Percentiles rank a stretch among this genome's conserved stretches.
phyloP scores from a whole-genome alignment of 2,329 filamentous ascomycete species.

The Claviceps lovelessii region DNA sequence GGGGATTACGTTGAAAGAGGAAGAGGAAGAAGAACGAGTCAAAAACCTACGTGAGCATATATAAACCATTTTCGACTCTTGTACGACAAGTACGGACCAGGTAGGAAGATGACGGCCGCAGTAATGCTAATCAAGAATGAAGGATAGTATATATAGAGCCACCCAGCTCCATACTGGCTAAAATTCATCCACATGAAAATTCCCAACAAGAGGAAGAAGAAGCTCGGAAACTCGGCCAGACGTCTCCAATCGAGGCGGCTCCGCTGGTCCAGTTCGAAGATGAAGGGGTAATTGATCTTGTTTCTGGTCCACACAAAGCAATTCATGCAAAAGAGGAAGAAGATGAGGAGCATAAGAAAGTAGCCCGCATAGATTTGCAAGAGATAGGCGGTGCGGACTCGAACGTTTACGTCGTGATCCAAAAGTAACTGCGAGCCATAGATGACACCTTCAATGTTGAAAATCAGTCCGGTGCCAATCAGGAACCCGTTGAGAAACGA shows the following conservation, averaged over 20 bases:
- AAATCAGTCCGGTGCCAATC: conserved; percentile 53
- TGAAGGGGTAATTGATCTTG: conserved; percentile 91
- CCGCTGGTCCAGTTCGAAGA: conserved; percentile 88
- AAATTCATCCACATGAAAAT: conserved; percentile 87
- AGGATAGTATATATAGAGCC: conserved; percentile 75
- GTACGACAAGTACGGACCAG: conserved; percentile 59
- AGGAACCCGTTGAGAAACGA: conserved; percentile 50
- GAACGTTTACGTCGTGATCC: conserved; percentile 31
- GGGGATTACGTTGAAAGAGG: too few relatives aligned
- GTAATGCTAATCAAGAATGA: conserved; percentile 62
- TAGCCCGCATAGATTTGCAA: conserved; percentile 89
- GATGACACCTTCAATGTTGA: conserved; percentile 50
- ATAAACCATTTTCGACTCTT: conserved; percentile 72
- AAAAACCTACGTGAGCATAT: conserved; percentile 61
- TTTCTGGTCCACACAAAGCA: conserved; percentile 69
- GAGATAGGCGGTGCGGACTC: conserved; percentile 48
- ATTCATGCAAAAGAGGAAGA: conserved; percentile 71
- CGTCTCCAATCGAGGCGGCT: conserved; percentile 83
- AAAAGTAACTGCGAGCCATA: conserved; percentile 42
- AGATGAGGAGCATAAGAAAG: conserved; percentile 67
- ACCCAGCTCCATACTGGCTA: conserved; percentile 45
- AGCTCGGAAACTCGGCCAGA: conserved; percentile 70
- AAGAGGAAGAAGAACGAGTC: neutral
- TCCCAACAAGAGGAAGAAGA: conserved; percentile 66
- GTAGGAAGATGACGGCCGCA: conserved; percentile 56